Base-by-base conservation (phyloP, 2,329 filamentous ascomycete species). In the Aspergillus jensenii region DNA sequence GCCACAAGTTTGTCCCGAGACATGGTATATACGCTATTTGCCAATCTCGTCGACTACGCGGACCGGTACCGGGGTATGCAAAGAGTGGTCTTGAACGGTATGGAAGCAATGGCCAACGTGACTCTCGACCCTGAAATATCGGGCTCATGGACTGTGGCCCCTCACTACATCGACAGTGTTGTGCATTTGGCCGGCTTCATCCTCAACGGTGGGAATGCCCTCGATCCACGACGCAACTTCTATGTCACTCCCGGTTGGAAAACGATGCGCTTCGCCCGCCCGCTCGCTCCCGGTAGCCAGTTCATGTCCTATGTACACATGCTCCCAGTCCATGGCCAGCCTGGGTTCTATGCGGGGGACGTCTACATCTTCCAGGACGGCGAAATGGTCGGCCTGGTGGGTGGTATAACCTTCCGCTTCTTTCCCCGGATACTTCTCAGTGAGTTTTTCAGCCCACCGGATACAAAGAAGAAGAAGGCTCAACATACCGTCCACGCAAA, bases 301-400 rank as follows among this genome's bases (percentile, higher is more conserved):
- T 75, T 76, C 55, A 52, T 56, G 15, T 65, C 63, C 21, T 72
- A 75, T 53, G 69, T 73, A 19, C 59, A 65, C 43, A 72, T 72
- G 71, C 55, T 61, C 3, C 66, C 68, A 1, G 63, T 65, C 5
- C 55, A 52, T 2, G 66, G 71, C 1, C 67, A 74, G 2, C 17
- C 37, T 19, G 39, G n/a, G 3, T 12, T 41, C 14, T 21, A 51
- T 63, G 7, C 65, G 62, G 78, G 78, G 14, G 77, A 79, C 59
- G 69, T 77, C 1, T 76, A 74, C 52, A 63, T 77, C 12, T 50
- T 78, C 1, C 71, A 75, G 12, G 68, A 70, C 6, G 62, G 64
- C 9, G 54, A 45, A 0, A 65, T 78, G n/a, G 59, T 78, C 0
- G 76, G 70, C 0, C 54, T 71, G 51, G 63, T 75, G 3, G 68